A percentile compares a stretch with the other conserved stretches of the same genome.
Evolutionary conservation across 129 eudicot species (phyloP).

Genomic region (Lactuca sativa): DNA sequence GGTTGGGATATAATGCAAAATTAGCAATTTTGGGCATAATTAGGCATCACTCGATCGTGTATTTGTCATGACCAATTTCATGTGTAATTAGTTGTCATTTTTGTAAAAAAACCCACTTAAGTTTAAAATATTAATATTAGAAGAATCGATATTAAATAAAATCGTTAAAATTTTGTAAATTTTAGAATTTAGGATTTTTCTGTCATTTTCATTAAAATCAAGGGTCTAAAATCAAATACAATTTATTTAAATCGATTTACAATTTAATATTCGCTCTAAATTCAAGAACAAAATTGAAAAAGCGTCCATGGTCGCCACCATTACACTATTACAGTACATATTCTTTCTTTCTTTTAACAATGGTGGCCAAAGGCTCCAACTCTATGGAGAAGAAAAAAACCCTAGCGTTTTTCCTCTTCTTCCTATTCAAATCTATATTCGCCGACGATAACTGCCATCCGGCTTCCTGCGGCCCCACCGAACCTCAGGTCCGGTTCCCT

Average conservation of each 20-base stretch:
- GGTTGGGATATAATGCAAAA: too few relatives aligned
- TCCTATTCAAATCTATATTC: conserved; percentile 20
- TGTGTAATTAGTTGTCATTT: too few relatives aligned
- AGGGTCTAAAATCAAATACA: too few relatives aligned
- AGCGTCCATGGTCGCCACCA: conserved; percentile 29
- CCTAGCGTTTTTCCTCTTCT: conserved; percentile 19
- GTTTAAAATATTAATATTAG: too few relatives aligned
- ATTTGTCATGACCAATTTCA: too few relatives aligned
- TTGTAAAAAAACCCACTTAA: too few relatives aligned
- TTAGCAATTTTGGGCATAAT: too few relatives aligned
- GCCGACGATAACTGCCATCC: conserved; percentile 37
- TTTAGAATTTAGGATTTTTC: too few relatives aligned
- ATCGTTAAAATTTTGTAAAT: too few relatives aligned
- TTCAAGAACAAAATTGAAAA: not conserved
- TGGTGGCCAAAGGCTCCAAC: conserved; percentile 25
- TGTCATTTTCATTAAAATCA: too few relatives aligned
- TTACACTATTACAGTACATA: conserved; percentile 2
- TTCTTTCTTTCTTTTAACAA: conserved; percentile 17
- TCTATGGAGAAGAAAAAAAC: conserved; percentile 16
- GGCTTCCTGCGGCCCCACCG: conserved; percentile 31
- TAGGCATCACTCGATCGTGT: too few relatives aligned
- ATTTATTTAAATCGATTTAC: not conserved
- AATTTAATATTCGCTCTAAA: not conserved
- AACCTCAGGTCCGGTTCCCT: conserved; percentile 70
- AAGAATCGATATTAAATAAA: too few relatives aligned